These are phyloP conservation scores for Colletotrichum kahawae DNA, from an alignment of 2,329 filamentous ascomycete species.

Conservation along the genomic window DNA sequence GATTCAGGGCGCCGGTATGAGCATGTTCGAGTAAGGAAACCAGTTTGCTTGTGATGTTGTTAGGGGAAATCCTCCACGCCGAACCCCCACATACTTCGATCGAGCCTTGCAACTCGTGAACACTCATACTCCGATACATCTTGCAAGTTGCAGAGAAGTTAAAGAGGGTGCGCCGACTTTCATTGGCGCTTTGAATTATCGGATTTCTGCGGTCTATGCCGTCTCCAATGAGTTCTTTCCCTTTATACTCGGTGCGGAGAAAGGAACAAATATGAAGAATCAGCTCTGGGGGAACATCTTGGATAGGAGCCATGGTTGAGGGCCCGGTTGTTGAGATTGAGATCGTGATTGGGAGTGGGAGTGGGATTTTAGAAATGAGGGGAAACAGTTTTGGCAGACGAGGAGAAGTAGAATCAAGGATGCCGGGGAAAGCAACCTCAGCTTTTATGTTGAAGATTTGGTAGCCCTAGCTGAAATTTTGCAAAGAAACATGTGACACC, in stretches of 20 bases:
- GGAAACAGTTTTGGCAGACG: neutral
- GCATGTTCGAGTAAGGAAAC: neutral
- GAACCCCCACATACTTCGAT: neutral
- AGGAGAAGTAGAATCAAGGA: neutral
- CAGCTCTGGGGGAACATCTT: neutral
- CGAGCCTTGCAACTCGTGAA: neutral
- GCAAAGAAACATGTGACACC: neutral
- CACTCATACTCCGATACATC: neutral
- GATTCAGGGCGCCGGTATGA: neutral
- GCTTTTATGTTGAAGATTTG: neutral
- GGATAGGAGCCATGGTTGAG: accelerated
- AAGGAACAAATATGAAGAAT: neutral
- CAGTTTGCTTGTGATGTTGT: too few relatives aligned
- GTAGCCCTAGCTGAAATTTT: neutral
- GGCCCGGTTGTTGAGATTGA: neutral
- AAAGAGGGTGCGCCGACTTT: neutral
- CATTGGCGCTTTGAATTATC: accelerated
- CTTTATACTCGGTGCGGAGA: neutral
- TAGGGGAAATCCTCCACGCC: too few relatives aligned
- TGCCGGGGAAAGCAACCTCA: neutral
- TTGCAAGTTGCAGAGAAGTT: neutral
- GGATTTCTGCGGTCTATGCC: neutral
- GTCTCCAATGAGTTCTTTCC: neutral
- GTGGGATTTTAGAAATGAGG: neutral
- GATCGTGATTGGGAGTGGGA: neutral